Base-by-base conservation (phyloP, 2,329 filamentous ascomycete genomes). In the Ophiostoma montium region DNA sequence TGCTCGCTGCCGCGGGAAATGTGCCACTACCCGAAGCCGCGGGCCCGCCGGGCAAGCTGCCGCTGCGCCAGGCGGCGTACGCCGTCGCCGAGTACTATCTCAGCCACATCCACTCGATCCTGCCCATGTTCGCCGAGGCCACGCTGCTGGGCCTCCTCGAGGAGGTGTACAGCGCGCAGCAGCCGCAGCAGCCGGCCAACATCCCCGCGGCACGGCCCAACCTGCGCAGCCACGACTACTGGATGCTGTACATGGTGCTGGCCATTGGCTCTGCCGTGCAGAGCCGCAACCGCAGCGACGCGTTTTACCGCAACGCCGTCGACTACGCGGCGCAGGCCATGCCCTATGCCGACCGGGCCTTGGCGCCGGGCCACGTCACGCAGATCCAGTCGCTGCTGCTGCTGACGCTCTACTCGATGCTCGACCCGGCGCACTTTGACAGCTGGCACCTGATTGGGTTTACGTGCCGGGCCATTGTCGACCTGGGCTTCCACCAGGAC, bases 361-460 rank as follows among this genome's bases (percentile, higher is more conserved):
- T 98, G 21, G 82, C 82, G 57, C 90, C 90, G 0, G 90, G 90
- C 18, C 86, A 87, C 49, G 77, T 87, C 21, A 76, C 78, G 1
- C 90, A 92, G 57, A 87, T 96, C 15, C 89, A 95, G 62, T 88
- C 88, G 0, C 71, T 96, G 19, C 66, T 95, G 2, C 71, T 96
- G 2, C 75, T 96, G 47, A 88, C 87, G 0, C 80, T 94, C 57
- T 96, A 95, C 62, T 82, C 90, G 3, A 84, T 92, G 69, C 71
- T 95, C 46, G 89, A 96, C 58, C 89, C 90, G 2, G 78, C 82
- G 38, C 87, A 94, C 60, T 95, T 95, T 59, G 88, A 95, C 59
- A 87, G 84, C 58, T 96, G 92, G 89, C 89, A 92, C 55, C 67
- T 95, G 53, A 85, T 95, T 50, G 92, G 90, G 7, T 89, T 92